Percentiles rank a stretch among this genome's conserved stretches.
These are phyloP conservation scores for Tillandsia leiboldiana DNA, from an alignment of 176 grass and related monocot species.

Conservation along the genomic window DNA sequence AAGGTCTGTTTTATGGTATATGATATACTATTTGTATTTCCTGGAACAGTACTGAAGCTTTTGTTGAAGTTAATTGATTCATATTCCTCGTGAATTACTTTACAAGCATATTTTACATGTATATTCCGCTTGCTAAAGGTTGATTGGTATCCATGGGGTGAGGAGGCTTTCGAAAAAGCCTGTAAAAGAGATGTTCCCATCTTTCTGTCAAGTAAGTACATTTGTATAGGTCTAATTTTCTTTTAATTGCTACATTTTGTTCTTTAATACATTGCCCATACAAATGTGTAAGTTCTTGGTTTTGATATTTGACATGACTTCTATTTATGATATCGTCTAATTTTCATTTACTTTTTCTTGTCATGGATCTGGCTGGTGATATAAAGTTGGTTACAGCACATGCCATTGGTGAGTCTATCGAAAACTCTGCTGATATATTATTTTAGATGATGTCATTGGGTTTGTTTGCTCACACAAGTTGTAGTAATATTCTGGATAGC, in stretches of 20 bases:
- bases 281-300: too few relatives aligned
- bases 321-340: neutral
- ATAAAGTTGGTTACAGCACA: constrained; percentile 92
- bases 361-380: constrained; percentile 9
- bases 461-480: neutral
- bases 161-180: constrained; percentile 86
- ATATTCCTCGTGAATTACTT: neutral
- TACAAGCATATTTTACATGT: neutral
- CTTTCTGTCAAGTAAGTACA: constrained; percentile 70
- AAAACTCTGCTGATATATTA: neutral
- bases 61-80: neutral
- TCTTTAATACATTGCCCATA: too few relatives aligned
- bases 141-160: constrained; percentile 96
- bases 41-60: neutral
- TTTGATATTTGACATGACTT: too few relatives aligned
- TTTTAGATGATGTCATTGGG: neutral
- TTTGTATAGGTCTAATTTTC: neutral
- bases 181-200: constrained; percentile 68
- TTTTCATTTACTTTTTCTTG: constrained; percentile 3
- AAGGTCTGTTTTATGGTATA: neutral
- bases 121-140: constrained; percentile 43
- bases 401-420: constrained; percentile 66
- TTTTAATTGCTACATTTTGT: neutral
- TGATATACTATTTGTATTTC: neutral
- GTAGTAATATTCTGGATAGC: too few relatives aligned